Percentiles rank a stretch among this genome's conserved stretches.
phyloP scores from a whole-genome alignment of 2,329 filamentous ascomycete genomes.

The Pseudohalonectria lignicola region DNA sequence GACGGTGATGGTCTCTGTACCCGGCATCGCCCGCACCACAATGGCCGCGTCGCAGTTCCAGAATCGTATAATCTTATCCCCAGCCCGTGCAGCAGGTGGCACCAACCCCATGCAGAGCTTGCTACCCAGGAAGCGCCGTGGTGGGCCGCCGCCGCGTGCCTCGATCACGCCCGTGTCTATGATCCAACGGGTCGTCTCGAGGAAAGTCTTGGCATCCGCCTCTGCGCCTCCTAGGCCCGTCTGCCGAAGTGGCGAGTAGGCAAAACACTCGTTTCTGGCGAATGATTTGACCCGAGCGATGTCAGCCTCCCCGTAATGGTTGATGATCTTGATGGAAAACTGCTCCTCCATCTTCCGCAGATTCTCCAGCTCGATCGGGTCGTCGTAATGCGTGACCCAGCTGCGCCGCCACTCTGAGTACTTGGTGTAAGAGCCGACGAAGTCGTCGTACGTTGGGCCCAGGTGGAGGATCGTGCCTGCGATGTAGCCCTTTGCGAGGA shows the following conservation, averaged over 20 bases:
- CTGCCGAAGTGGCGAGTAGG: background rate
- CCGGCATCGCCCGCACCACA: conserved; percentile 4
- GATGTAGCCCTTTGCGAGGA: conserved; percentile 5
- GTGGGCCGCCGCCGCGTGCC: background rate
- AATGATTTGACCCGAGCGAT: conserved; percentile 1
- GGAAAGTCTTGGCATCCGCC: background rate
- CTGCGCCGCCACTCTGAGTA: conserved; percentile 6
- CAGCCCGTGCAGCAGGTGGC: conserved; percentile 3
- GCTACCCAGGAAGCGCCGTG: conserved; percentile 6
- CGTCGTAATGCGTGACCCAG: conserved; percentile 6
- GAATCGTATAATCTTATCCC: conserved; percentile 9
- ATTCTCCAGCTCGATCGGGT: conserved; percentile 1
- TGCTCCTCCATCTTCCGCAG: conserved; percentile 7
- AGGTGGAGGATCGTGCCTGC: conserved; percentile 6
- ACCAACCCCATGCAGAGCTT: conserved; percentile 6
- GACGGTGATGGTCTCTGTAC: background rate
- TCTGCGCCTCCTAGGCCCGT: background rate
- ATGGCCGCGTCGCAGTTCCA: conserved; percentile 10
- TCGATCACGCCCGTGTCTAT: background rate
- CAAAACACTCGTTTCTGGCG: too few species aligned
- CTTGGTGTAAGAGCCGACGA: conserved; percentile 6
- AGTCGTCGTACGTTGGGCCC: conserved; percentile 5
- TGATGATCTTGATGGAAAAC: conserved; percentile 6
- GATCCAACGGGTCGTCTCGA: too few species aligned
- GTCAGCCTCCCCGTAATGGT: conserved; percentile 1